Base-by-base conservation (phyloP, 805 yeast genomes). In the Suhomyces sp. region DNA sequence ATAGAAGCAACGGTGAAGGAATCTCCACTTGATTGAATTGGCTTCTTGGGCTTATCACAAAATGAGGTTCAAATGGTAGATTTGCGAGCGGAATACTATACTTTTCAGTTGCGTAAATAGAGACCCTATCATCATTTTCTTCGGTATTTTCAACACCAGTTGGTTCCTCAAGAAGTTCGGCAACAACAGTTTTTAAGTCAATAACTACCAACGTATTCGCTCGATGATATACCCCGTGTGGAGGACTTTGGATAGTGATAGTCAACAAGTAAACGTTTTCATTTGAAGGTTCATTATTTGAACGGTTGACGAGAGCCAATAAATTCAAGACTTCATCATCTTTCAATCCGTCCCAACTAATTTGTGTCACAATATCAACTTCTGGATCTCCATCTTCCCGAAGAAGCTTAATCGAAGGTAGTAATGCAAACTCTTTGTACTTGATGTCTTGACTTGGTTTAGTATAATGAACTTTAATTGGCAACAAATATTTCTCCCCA, bases 281-380 rank as follows among this genome's bases (percentile, higher is more conserved):
- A n/a, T n/a, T n/a, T n/a, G n/a, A n/a, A n/a, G n/a, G n/a, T 10
- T 35, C 36, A 12, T 23, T 25, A 2, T 25, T 23, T 1, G 33
- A 43, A 2, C 33, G 25, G n/a, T 35, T 36, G 2, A 44, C 42
- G 4, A 51, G 34, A 2, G 39, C 40, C 4, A 43, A 34, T 19
- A 66, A 30, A 17, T 50, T 48, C 25, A 67, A 42, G 1, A 65
- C 55, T 38, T 63, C 69, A 31, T 68, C 74, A 39, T 68, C 74
- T 39, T 68, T 68, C 27, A 59, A 38, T 5, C 33, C 43, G 15
- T 60, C 56, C 72, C 72, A 68, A 35, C 53, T 54, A 4, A 49
- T 48, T 28, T 47, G 58, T 2, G 56, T 48, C 5, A 43, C 39
- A 7, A 48, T 15, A 18, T 42, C 46, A 13, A 35, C 19, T 5